These are phyloP conservation scores for Bruguiera gymnorhiza DNA, from an alignment of 345 rosid species.

Conservation along the genomic window DNA sequence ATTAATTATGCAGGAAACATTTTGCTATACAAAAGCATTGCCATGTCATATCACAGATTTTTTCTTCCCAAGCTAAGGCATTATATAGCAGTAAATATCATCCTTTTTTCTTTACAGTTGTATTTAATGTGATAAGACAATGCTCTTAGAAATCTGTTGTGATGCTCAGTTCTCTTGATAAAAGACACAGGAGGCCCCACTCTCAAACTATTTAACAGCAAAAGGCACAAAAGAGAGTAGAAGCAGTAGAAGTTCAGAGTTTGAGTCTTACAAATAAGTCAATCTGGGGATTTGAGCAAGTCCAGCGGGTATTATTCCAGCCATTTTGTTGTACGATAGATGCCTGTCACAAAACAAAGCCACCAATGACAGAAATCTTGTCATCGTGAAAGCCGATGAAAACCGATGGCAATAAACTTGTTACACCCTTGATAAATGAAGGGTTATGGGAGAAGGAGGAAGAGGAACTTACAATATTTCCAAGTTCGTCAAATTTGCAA, in stretches of 20 bases:
- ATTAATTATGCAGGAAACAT: too few species aligned
- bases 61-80: too few species aligned
- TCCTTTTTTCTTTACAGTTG: too few species aligned
- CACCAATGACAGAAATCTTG: constrained; percentile 3
- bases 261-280: constrained; percentile 70
- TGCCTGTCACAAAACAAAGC: constrained; percentile 45
- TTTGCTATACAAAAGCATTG: too few species aligned
- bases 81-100: too few species aligned
- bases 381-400: neutral
- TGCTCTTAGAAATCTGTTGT: neutral
- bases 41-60: too few species aligned
- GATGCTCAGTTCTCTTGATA: neutral
- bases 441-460: neutral
- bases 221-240: neutral
- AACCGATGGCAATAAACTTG: neutral
- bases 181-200: neutral
- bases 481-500: constrained; percentile 77
- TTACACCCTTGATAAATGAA: neutral
- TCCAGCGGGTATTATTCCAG: constrained; percentile 69
- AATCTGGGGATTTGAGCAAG: constrained; percentile 71
- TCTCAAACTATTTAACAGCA: neutral
- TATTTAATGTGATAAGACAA: too few species aligned
- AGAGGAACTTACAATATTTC: constrained; percentile 74
- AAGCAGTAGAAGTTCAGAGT: neutral
- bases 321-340: constrained; percentile 78